A percentile compares a stretch with the other conserved stretches of the same genome.
Evolutionary conservation across 2,329 filamentous ascomycete species (phyloP).

Genomic region (Escovopsis sp.): DNA sequence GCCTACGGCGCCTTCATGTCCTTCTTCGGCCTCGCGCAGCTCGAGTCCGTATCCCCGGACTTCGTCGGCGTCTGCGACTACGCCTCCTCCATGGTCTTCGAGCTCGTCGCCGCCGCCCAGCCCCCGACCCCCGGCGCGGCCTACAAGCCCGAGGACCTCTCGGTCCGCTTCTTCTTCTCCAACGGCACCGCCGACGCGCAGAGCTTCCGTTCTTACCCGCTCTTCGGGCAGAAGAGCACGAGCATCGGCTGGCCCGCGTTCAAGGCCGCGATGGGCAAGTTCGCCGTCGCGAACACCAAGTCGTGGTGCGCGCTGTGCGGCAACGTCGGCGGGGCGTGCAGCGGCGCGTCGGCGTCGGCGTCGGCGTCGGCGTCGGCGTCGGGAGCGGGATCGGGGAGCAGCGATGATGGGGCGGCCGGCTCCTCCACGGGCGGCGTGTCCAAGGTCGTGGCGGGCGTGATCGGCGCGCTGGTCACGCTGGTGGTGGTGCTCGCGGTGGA

Average conservation of each 20-base stretch:
- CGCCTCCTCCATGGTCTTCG: slow-evolving; percentile 66
- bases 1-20: slow-evolving; percentile 46
- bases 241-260: slow-evolving; percentile 57
- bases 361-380: no score
- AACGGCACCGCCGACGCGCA: slow-evolving; percentile 41
- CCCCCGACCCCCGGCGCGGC: slow-evolving; percentile 35
- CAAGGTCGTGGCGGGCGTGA: slow-evolving; percentile 62
- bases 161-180: slow-evolving; percentile 44
- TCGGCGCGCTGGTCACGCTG: slow-evolving; percentile 53
- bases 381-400: no score
- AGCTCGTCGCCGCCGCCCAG: slow-evolving; percentile 51
- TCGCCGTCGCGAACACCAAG: slow-evolving; percentile 48
- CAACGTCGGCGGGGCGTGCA: slow-evolving; percentile 51
- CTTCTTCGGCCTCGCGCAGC: slow-evolving; percentile 44
- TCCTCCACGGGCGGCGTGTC: slow-evolving; percentile 35
- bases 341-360: slow-evolving; percentile 11
- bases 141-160: slow-evolving; percentile 32
- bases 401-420: no score
- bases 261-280: slow-evolving; percentile 41
- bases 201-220: slow-evolving; percentile 35
- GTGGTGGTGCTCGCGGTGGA: slow-evolving; percentile 31
- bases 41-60: slow-evolving; percentile 34
- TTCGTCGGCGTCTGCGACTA: slow-evolving; percentile 76
- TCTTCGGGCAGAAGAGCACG: slow-evolving; percentile 41
- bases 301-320: slow-evolving; percentile 66